Conservation (phyloP, 2,329 filamentous ascomycete genomes). For the Septoria linicola region DNA sequence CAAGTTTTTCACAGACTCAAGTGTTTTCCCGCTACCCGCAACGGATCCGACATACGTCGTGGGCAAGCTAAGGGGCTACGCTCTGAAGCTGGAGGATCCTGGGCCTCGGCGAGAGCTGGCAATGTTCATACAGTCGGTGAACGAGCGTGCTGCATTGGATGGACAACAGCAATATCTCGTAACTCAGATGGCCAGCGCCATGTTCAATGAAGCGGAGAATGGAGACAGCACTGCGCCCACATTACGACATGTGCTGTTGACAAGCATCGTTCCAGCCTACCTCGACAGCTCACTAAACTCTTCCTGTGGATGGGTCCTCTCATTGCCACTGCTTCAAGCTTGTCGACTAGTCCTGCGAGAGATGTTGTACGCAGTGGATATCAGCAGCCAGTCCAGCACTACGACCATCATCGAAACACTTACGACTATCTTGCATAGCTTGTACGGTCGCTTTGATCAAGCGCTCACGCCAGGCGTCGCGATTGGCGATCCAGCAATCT, state of each 20-base stretch:
- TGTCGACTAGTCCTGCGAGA: constrained; percentile 45
- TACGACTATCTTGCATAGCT: constrained; percentile 20
- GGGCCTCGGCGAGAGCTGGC: constrained; percentile 56
- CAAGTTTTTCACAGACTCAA: constrained; percentile 60
- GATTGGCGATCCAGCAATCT: constrained; percentile 20
- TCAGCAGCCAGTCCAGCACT: constrained; percentile 43
- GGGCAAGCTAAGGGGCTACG: constrained; percentile 60
- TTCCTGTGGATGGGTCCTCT: constrained; percentile 52
- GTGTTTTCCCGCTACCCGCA: constrained; percentile 59
- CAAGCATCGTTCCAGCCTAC: constrained; percentile 58
- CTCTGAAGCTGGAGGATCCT: constrained; percentile 50
- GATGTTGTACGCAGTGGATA: constrained; percentile 48
- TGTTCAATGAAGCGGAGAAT: constrained; percentile 46
- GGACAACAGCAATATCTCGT: constrained; percentile 58
- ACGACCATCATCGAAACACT: constrained; percentile 20
- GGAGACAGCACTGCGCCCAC: constrained; percentile 41
- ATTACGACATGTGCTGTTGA: constrained; percentile 53
- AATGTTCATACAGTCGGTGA: constrained; percentile 60
- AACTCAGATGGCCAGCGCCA: constrained; percentile 53
- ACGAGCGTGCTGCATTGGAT: constrained; percentile 58
- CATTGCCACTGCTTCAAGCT: constrained; percentile 53
- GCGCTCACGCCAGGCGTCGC: constrained; percentile 1
- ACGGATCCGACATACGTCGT: constrained; percentile 63
- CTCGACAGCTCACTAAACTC: constrained; percentile 50
- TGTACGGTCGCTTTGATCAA: constrained; percentile 16